Evolutionary conservation across 2,329 filamentous ascomycete genomes (phyloP).

Genomic region (Xylariaceae sp.): DNA sequence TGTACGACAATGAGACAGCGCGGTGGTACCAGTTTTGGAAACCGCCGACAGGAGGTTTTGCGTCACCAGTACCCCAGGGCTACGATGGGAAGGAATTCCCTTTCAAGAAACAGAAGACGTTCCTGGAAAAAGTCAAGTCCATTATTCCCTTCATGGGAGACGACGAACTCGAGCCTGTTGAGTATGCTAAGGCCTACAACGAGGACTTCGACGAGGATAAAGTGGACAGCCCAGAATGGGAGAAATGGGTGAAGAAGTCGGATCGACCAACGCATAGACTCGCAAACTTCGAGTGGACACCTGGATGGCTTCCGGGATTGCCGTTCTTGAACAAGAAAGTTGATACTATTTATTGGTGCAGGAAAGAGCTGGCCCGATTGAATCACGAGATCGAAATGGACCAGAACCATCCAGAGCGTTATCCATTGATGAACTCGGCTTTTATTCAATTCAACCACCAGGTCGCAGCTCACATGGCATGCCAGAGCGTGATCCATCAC

Average conservation of each 20-base stretch:
- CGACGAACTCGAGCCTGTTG: constrained; percentile 35
- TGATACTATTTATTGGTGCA: constrained; percentile 89
- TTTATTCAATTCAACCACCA: constrained; percentile 99
- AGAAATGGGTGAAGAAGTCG: constrained; percentile 73
- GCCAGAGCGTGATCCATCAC: constrained; percentile 86
- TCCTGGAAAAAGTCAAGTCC: constrained; percentile 47
- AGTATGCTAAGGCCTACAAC: constrained; percentile 63
- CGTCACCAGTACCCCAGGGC: constrained; percentile 57
- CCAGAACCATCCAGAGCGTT: constrained; percentile 79
- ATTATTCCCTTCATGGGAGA: constrained; percentile 46
- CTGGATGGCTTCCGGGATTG: constrained; percentile 70
- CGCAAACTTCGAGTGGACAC: constrained; percentile 51
- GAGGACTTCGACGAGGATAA: constrained; percentile 53
- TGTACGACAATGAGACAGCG: constrained; percentile 40
- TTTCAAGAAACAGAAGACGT: constrained; percentile 41
- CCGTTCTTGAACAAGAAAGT: constrained; percentile 83
- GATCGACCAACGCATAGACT: constrained; percentile 83
- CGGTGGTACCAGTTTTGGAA: constrained; percentile 64
- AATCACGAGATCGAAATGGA: constrained; percentile 92
- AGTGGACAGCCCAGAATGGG: constrained; percentile 68
- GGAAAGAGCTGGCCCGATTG: constrained; percentile 77
- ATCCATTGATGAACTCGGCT: constrained; percentile 89
- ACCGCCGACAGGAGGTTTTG: constrained; percentile 55
- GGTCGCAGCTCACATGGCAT: constrained; percentile 96
- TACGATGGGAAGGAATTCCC: constrained; percentile 41